Base-by-base conservation (phyloP, 2,329 filamentous ascomycete species). In the Fusarium sp. region DNA sequence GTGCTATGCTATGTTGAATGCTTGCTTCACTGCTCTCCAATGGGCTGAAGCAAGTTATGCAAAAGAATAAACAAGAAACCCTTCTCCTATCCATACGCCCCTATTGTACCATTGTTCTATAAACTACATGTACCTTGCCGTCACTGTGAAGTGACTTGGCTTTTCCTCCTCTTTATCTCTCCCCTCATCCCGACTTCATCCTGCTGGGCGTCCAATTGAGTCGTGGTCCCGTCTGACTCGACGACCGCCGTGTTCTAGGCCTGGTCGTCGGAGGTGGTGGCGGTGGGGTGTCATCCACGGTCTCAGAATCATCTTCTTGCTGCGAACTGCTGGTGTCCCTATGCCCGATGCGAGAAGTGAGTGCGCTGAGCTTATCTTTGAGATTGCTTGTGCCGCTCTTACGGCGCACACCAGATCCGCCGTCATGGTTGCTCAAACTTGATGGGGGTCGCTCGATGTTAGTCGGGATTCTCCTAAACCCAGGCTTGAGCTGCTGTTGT, bases 321-420 rank as follows among this genome's bases (percentile, higher is more conserved):
- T 75, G 76, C n/a, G 67, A 47, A 7, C 59, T 71, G 54, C 50
- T 66, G 18, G 52, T 67, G 59, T 79, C 77, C 29, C 77, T 67
- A 22, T 78, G 73, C n/a, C 73, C 62, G 54, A 79, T 79, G 22
- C 77, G 77, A 29, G 79, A 79, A 2, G 82, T 81, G 31, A 84
- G 74, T 18, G 82, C 81, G 50, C 76, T 81, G 18, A 84, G 75
- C 68, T 80, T 83, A 57, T 83, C 82, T 60, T 82, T 79, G 16
- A 84, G 69, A 6, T 80, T 81, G 31, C 75, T 76, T 20, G 76
- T 77, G 24, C 79, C 79, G 35, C 63, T 78, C 64, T 80, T 80
- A 37, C 80, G 75, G 22, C 79, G 76, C 27, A 80, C 77, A 2
- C 74, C 54, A n/a, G 72, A 72, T 31, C 70, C 61, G 14, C 59